phyloP scores from a whole-genome alignment of 2,329 filamentous ascomycete genomes.

The Nothopassalora personata region DNA sequence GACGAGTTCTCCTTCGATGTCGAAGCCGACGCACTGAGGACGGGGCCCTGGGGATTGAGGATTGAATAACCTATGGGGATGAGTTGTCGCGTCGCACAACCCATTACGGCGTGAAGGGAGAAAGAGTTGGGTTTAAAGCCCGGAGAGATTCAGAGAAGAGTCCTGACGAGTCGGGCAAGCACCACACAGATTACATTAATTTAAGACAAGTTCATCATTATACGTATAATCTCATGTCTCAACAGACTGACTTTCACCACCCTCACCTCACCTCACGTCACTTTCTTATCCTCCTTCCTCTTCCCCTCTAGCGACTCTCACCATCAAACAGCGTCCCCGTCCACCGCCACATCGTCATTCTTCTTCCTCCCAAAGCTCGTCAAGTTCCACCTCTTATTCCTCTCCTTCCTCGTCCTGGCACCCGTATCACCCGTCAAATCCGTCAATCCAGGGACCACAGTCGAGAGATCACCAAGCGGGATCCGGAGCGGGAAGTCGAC shows the following conservation, averaged over 20 bases:
- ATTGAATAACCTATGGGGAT: too few relatives aligned
- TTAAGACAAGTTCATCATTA: neutral
- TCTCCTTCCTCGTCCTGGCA: neutral
- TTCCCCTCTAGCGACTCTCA: neutral
- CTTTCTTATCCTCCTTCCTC: neutral
- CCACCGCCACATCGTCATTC: neutral
- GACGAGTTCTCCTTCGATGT: too few relatives aligned
- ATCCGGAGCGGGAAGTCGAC: constrained; percentile 19
- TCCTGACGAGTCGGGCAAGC: neutral
- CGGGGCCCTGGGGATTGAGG: too few relatives aligned
- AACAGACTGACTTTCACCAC: neutral
- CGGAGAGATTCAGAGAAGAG: too few relatives aligned
- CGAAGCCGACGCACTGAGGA: too few relatives aligned
- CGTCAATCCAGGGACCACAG: constrained; percentile 13
- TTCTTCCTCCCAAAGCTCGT: constrained; percentile 1
- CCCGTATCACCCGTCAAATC: neutral
- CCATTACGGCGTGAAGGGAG: too few relatives aligned
- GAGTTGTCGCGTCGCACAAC: too few relatives aligned
- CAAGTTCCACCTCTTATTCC: neutral
- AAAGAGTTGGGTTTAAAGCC: too few relatives aligned
- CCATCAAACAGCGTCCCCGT: neutral
- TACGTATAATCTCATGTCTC: neutral
- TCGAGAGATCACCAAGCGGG: constrained; percentile 17
- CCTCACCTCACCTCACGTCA: neutral
- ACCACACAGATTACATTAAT: neutral